phyloP scores from a whole-genome alignment of 2,329 filamentous ascomycete species.

The Coleophoma eucalyptorum region DNA sequence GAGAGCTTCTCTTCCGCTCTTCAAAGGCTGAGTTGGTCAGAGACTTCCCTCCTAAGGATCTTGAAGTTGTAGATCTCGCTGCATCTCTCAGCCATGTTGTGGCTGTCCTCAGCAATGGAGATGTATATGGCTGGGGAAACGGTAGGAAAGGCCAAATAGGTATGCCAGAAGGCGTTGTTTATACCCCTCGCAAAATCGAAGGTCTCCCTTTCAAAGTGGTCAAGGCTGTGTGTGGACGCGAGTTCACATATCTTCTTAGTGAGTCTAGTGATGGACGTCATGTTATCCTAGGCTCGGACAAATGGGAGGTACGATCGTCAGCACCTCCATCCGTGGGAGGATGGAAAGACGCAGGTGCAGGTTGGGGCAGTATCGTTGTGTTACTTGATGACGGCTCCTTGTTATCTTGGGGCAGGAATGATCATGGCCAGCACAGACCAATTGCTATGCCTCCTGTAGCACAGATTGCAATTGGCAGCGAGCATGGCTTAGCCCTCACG shows the following conservation, averaged over 20 bases:
- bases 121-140: conserved; percentile 85
- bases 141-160: conserved; percentile 84
- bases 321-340: conserved; percentile 48
- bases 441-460: conserved; percentile 51
- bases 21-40: conserved; percentile 45
- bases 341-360: conserved; percentile 70
- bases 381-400: conserved; percentile 58
- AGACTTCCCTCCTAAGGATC: conserved; percentile 59
- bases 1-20: conserved; percentile 45
- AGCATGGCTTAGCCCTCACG: conserved; percentile 78
- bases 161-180: conserved; percentile 45
- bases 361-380: conserved; percentile 80
- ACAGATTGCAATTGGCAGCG: conserved; percentile 78
- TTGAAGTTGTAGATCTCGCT: conserved; percentile 59
- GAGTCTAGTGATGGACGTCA: conserved; percentile 53
- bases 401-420: conserved; percentile 76
- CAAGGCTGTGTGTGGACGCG: conserved; percentile 73
- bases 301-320: conserved; percentile 61
- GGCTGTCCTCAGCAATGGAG: conserved; percentile 68
- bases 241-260: conserved; percentile 75
- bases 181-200: conserved; percentile 58
- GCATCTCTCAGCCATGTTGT: conserved; percentile 78
- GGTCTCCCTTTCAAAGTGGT: conserved; percentile 56
- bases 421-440: conserved; percentile 78
- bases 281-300: conserved; percentile 68